Percentiles rank a stretch among this genome's conserved stretches.
phyloP scores from a whole-genome alignment of 352 stramenopile species.

The Phytophthora uliginosa region DNA sequence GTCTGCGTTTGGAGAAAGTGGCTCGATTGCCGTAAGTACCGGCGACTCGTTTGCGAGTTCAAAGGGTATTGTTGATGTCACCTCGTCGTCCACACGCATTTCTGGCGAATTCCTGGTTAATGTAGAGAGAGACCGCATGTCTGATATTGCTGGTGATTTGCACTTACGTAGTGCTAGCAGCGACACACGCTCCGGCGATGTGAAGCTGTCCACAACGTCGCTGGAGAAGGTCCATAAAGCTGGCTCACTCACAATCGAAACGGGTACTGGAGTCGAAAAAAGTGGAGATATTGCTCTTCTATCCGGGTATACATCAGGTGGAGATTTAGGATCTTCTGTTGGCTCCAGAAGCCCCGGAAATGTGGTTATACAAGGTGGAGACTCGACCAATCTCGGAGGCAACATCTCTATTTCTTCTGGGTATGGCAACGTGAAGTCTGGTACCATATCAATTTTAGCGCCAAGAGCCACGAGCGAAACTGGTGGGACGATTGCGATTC shows the following conservation, averaged over 20 bases:
- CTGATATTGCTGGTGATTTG: constrained; percentile 27
- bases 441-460: constrained; percentile 28
- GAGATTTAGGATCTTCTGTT: constrained; percentile 18
- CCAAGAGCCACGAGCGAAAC: constrained; percentile 17
- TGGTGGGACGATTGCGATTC: constrained; percentile 31
- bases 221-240: constrained; percentile 13
- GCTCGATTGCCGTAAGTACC: constrained; percentile 41
- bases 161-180: constrained; percentile 26
- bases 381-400: constrained; percentile 26
- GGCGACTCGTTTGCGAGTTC: constrained; percentile 24
- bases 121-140: constrained; percentile 13
- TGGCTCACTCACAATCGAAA: constrained; percentile 30
- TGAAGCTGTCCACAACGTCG: constrained; percentile 38
- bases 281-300: constrained; percentile 32
- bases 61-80: constrained; percentile 33
- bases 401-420: constrained; percentile 34
- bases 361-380: constrained; percentile 29
- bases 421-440: constrained; percentile 23
- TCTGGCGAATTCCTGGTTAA: constrained; percentile 40
- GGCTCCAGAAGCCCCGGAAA: constrained; percentile 23
- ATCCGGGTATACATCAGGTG: constrained; percentile 13
- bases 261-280: constrained; percentile 29
- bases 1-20: constrained; percentile 40
- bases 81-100: constrained; percentile 32
- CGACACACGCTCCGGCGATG: constrained; percentile 27